Conservation (phyloP, 441 rosid genomes). For the Populus hybrid region DNA sequence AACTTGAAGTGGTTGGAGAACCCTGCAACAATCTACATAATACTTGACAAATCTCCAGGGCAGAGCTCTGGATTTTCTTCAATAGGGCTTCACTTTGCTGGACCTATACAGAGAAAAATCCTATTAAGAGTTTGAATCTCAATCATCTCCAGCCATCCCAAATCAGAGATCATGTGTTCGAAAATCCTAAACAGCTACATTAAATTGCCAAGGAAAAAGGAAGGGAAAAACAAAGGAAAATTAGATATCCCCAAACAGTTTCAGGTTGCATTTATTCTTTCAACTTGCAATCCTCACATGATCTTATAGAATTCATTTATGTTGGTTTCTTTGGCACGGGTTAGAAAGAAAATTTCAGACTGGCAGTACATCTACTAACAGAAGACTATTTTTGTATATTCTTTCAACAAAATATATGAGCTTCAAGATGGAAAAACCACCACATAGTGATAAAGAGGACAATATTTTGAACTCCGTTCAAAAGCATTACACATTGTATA, state of each 20-base stretch:
- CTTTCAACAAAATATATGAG: background rate
- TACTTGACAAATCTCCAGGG: slow-evolving; percentile 58
- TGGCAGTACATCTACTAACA: background rate
- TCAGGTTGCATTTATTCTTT: background rate
- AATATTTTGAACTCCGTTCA: background rate
- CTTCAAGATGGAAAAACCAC: background rate
- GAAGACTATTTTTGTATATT: background rate
- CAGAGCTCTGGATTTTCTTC: slow-evolving; percentile 51
- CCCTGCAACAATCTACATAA: slow-evolving; percentile 43
- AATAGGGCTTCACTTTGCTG: slow-evolving; percentile 48
- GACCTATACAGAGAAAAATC: slow-evolving; percentile 43
- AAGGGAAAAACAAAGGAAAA: background rate
- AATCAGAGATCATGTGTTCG: background rate
- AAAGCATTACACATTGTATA: background rate
- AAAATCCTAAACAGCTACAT: background rate
- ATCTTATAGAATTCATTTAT: background rate
- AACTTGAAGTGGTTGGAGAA: slow-evolving; percentile 41
- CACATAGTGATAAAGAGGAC: background rate
- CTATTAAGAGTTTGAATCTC: background rate
- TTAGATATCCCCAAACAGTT: background rate
- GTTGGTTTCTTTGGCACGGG: background rate
- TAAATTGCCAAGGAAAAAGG: background rate
- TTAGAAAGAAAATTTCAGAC: background rate
- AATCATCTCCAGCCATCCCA: background rate
- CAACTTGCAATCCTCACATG: background rate